phyloP scores from a whole-genome alignment of 2,329 filamentous ascomycete species.

The Zelopaecilomyces penicillatus region DNA sequence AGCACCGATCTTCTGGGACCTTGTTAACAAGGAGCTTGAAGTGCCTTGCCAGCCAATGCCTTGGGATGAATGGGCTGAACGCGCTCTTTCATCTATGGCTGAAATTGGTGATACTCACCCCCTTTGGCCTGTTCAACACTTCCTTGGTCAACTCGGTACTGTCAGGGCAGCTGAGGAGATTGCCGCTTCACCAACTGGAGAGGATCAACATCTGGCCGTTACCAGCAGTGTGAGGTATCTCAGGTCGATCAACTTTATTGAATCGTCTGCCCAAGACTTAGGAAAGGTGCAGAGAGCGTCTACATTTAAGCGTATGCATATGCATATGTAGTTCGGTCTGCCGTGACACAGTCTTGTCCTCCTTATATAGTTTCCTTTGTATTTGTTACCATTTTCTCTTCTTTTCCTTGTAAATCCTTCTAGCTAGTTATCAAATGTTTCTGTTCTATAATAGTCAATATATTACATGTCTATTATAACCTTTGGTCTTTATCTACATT shows the following conservation, averaged over 20 bases:
- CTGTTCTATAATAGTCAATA: too few relatives aligned
- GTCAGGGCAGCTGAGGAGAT: background rate
- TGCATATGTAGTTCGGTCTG: background rate
- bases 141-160: conserved; percentile 11
- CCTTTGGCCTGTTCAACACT: conserved; percentile 18
- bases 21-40: conserved; percentile 10
- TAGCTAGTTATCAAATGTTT: too few relatives aligned
- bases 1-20: conserved; percentile 13
- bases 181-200: background rate
- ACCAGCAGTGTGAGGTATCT: conserved; percentile 10
- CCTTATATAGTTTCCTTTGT: too few relatives aligned
- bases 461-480: too few relatives aligned
- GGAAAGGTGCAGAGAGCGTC: conserved; percentile 1
- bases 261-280: conserved; percentile 2
- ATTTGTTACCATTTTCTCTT: too few relatives aligned
- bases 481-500: too few relatives aligned
- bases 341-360: too few relatives aligned
- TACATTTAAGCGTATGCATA: conserved; percentile 3
- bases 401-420: too few relatives aligned
- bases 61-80: conserved; percentile 12
- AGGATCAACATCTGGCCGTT: conserved; percentile 1
- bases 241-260: conserved; percentile 30
- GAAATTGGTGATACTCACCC: conserved; percentile 12
- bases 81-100: conserved; percentile 5
- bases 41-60: conserved; percentile 6